These are phyloP conservation scores for Erythrophleum ivorense DNA, from an alignment of 331 rosid genomes.

Conservation along the genomic window DNA sequence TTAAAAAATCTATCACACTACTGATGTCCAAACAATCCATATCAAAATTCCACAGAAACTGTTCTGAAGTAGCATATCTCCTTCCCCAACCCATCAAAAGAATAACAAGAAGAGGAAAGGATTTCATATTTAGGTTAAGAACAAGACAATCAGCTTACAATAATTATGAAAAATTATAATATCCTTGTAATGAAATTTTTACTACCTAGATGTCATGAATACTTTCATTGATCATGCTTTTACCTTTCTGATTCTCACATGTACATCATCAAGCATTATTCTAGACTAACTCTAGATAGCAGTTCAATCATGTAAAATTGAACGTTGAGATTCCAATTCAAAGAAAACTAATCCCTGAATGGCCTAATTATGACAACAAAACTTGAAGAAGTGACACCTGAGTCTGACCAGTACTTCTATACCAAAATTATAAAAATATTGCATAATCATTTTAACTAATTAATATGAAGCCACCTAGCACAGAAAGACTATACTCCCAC, in stretches of 20 bases:
- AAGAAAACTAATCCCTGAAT: not conserved
- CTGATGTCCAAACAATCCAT: not conserved
- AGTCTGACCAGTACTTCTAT: slow-evolving; percentile 26
- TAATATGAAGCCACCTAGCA: slow-evolving; percentile 6
- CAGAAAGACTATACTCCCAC: slow-evolving; percentile 6
- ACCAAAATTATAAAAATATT: slow-evolving; percentile 10
- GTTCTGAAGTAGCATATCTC: not conserved
- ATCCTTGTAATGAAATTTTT: not conserved
- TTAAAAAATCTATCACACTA: slow-evolving; percentile 8
- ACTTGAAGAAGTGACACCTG: not conserved
- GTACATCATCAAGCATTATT: not conserved
- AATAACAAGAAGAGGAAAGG: not conserved
- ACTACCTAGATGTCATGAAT: not conserved
- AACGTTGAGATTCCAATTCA: not conserved
- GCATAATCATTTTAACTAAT: slow-evolving; percentile 6
- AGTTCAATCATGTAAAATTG: not conserved
- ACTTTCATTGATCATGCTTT: not conserved
- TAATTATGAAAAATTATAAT: not conserved
- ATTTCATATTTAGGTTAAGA: not conserved
- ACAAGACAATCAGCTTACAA: not conserved
- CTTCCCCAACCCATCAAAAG: not conserved
- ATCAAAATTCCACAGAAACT: not conserved
- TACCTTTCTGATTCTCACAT: not conserved
- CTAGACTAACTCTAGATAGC: not conserved
- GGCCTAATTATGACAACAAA: not conserved